phyloP scores from a whole-genome alignment of 2,329 filamentous ascomycete species.

The Colletotrichum lentis region DNA sequence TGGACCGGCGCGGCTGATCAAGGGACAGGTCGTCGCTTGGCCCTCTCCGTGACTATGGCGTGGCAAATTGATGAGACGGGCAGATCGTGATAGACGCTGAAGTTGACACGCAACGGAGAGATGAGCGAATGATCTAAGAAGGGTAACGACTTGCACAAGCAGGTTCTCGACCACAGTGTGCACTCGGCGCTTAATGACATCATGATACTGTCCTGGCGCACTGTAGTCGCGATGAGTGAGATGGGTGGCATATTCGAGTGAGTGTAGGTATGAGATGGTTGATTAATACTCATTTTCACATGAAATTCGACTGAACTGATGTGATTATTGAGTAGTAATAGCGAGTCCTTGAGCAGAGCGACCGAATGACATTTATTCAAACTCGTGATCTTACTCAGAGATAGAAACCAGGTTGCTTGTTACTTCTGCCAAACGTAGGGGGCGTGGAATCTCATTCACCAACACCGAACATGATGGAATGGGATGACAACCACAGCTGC shows the following conservation, averaged over 20 bases:
- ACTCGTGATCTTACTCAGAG: no score
- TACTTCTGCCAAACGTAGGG: no score
- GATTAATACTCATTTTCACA: no score
- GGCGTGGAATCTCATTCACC: no score
- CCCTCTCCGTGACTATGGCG: neutral
- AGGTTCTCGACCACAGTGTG: neutral
- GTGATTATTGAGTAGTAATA: no score
- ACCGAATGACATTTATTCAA: no score
- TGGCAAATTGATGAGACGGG: neutral
- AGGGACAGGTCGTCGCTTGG: neutral
- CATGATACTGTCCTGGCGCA: conserved; percentile 12
- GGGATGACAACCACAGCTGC: no score
- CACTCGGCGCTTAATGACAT: neutral
- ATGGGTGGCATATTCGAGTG: neutral
- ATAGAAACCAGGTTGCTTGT: no score
- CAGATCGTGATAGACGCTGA: neutral
- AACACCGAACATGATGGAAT: no score
- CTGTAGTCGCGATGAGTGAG: conserved; percentile 13
- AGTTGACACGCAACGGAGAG: neutral
- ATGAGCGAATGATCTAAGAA: neutral
- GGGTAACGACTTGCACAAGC: neutral
- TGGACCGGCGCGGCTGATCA: neutral
- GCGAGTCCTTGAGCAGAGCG: no score
- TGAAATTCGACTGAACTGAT: no score
- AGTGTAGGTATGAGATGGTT: no score